These are phyloP conservation scores for Trichophyton simii DNA, from an alignment of 2,329 filamentous ascomycete genomes.

Conservation along the genomic window DNA sequence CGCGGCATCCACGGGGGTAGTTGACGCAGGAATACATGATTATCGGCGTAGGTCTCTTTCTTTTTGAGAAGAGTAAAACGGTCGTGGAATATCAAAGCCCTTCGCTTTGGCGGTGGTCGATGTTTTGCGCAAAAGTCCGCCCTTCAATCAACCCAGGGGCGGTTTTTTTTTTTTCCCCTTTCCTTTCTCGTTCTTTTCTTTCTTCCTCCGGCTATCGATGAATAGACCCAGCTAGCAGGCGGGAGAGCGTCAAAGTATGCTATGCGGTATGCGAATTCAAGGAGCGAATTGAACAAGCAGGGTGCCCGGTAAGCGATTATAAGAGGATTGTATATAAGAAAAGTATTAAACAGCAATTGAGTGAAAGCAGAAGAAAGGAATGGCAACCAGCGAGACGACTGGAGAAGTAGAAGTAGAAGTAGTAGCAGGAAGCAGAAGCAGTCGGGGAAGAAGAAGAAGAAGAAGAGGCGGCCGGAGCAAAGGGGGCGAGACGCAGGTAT, in stretches of 20 bases:
- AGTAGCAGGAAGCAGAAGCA: background rate
- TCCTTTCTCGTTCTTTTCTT: background rate
- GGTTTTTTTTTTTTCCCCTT: too few relatives aligned
- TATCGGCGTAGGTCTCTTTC: background rate
- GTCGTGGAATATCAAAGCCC: background rate
- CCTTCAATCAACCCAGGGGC: background rate
- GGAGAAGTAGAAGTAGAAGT: background rate
- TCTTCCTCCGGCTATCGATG: background rate
- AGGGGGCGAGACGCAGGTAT: background rate
- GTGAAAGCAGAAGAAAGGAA: slow-evolving; percentile 2
- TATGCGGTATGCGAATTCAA: background rate
- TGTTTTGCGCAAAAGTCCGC: background rate
- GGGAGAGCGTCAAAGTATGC: background rate
- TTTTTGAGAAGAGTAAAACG: background rate
- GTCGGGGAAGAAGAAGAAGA: background rate
- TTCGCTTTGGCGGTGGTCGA: background rate
- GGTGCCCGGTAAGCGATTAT: background rate
- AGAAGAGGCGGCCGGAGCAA: background rate
- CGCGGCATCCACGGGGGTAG: slow-evolving; percentile 37
- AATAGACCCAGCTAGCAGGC: background rate
- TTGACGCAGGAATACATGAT: slow-evolving; percentile 38
- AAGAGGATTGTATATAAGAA: background rate
- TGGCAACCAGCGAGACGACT: background rate
- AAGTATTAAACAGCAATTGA: background rate
- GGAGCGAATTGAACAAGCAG: background rate